Conservation (phyloP, 2,329 filamentous ascomycete species). For the Myriangium duriaei region DNA sequence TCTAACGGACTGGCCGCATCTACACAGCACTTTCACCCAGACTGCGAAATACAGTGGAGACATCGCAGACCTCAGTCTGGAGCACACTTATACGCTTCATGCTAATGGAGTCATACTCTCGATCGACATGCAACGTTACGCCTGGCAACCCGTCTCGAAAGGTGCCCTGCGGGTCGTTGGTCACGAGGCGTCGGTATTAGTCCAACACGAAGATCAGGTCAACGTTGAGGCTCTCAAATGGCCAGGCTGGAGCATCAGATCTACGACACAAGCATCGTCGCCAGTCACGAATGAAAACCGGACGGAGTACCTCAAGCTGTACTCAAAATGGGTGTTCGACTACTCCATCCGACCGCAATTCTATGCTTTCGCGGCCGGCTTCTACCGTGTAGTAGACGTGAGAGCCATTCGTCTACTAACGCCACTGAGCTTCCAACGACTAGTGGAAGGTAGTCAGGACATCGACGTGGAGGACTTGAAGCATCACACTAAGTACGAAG, state of each 20-base stretch:
- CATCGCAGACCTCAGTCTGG: slow-evolving; percentile 71
- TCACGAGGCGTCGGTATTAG: neutral
- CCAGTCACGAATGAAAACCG: slow-evolving; percentile 76
- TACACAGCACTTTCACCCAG: slow-evolving; percentile 59
- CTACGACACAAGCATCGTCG: slow-evolving; percentile 41
- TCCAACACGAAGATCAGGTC: neutral
- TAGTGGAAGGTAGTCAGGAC: slow-evolving; percentile 72
- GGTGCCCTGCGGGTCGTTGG: neutral
- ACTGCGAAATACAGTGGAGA: slow-evolving; percentile 66
- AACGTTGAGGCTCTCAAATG: slow-evolving; percentile 24
- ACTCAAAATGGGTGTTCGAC: slow-evolving; percentile 71
- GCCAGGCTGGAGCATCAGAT: slow-evolving; percentile 39
- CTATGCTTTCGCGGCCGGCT: slow-evolving; percentile 68
- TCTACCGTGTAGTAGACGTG: slow-evolving; percentile 58
- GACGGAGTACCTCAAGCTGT: slow-evolving; percentile 66
- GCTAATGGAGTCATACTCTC: slow-evolving; percentile 41
- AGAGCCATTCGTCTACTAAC: slow-evolving; percentile 60
- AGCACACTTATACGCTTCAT: slow-evolving; percentile 71
- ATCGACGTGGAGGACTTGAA: slow-evolving; percentile 68
- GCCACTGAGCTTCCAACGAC: slow-evolving; percentile 55
- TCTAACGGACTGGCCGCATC: slow-evolving; percentile 72
- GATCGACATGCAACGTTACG: slow-evolving; percentile 38
- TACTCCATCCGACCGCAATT: slow-evolving; percentile 67
- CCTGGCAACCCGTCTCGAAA: neutral
- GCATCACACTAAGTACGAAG: slow-evolving; percentile 60